Evolutionary conservation across 179 eudicot genomes (phyloP).

Genomic region (Nepenthes alata): DNA sequence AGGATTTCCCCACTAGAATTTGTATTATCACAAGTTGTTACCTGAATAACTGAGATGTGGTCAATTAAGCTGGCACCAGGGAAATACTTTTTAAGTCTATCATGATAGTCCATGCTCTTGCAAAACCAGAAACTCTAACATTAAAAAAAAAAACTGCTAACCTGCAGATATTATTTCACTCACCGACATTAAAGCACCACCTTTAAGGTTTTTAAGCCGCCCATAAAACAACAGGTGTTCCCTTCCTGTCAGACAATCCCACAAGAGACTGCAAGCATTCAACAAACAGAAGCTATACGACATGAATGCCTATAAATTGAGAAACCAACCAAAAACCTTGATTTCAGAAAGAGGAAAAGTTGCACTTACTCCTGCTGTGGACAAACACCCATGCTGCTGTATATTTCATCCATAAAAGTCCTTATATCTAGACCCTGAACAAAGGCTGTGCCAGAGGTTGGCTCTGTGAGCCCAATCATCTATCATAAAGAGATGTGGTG

Average conservation of each 20-base stretch:
- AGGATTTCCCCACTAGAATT: neutral
- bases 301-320: neutral
- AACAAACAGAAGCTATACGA: neutral
- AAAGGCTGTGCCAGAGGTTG: conserved; percentile 71
- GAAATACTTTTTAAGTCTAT: neutral
- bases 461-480: conserved; percentile 86
- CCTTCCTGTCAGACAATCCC: conserved; percentile 81
- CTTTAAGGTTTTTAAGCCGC: conserved; percentile 84
- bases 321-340: neutral
- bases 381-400: conserved; percentile 92
- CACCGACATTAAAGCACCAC: conserved; percentile 53
- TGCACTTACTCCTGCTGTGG: conserved; percentile 84
- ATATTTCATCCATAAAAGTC: conserved; percentile 57
- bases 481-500: conserved; percentile 11
- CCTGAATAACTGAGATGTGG: too few relatives aligned
- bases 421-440: conserved; percentile 61
- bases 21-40: too few relatives aligned
- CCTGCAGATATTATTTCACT: conserved; percentile 8
- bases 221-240: conserved; percentile 93
- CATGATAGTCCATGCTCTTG: too few relatives aligned
- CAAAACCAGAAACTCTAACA: too few relatives aligned
- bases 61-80: neutral
- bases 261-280: conserved; percentile 47
- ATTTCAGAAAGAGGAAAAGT: neutral
- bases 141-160: too few relatives aligned